Evolutionary conservation across 2,329 filamentous ascomycete species (phyloP), one percentile per base, ranked within the genome.

Genomic region (Seiridium unicorne): DNA sequence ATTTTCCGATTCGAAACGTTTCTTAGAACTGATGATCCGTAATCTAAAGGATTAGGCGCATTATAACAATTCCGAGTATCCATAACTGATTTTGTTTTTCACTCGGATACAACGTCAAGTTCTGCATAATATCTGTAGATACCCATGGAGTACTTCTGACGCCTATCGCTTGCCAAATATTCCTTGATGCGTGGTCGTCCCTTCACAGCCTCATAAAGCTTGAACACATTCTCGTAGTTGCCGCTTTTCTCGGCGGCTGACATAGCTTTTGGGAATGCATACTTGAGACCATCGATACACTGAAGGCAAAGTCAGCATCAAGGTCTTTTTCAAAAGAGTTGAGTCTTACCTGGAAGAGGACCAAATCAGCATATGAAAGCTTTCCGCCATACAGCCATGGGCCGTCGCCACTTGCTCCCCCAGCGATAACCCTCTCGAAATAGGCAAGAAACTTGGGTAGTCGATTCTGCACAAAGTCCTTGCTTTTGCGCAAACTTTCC

Each of bases 101-200:
- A 26, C 18, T 26, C 18, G 18, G 18, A 26, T 26, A 26, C 18
- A 26, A 58, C 55, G 65, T 93, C 90, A 55, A 94, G 73, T 76
- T 93, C 90, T 2, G 86, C 81, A 68, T 94, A 93, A 67, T 90
- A 78, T 42, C 91, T 81, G 70, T 86, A 94, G 48, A 94, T 82
- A 1, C 90, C 90, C 62, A 81, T 74, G 0, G 78, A 76, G 69
- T 91, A 94, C 56, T 80, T 73, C 68, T 82, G 70, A 46, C 90
- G 79, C 63, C 87, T 81, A 3, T 85, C 80, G 72, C 90, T 93
- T 26, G 74, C 80, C 56, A 94, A 73, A 70, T 94, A 94, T 48
- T 78, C 82, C 74, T 87, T 88, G 67, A 94, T 81, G 46, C 81
- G 86, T 18, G 84, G 84, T 42, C 86, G 77, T 59, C 82, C 79